Evolutionary conservation across 306 rosid species (phyloP).

Genomic region (Gynostemma pentaphyllum): DNA sequence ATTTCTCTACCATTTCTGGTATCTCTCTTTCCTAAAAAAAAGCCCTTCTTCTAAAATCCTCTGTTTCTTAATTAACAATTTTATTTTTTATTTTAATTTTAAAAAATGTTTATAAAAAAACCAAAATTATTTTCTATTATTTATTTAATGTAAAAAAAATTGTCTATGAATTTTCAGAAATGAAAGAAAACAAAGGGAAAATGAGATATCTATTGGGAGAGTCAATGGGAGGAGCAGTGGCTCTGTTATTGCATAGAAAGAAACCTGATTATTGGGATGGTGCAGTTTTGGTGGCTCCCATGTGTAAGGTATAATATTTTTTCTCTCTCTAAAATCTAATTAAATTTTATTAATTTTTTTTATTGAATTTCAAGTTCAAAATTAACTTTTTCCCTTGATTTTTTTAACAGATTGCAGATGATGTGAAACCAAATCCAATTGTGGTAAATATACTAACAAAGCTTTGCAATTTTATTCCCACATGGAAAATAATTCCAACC

Average conservation of each 20-base stretch:
- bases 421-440: conserved; percentile 35
- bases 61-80: not conserved
- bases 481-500: conserved; percentile 68
- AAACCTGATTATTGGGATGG: conserved; percentile 78
- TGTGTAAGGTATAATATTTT: conserved; percentile 66
- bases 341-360: not conserved
- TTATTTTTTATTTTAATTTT: not conserved
- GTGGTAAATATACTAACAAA: conserved; percentile 25
- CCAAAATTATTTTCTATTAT: too few relatives aligned
- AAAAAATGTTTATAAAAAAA: too few relatives aligned
- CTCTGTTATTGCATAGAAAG: conserved; percentile 54
- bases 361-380: not conserved
- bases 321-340: not conserved
- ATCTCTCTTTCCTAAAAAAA: not conserved
- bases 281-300: conserved; percentile 82
- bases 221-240: conserved; percentile 95
- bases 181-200: conserved; percentile 37
- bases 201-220: conserved; percentile 73
- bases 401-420: conserved; percentile 56
- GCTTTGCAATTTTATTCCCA: conserved; percentile 46
- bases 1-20: conserved; percentile 60
- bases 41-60: not conserved
- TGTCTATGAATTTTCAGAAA: conserved; percentile 26
- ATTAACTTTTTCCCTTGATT: too few relatives aligned
- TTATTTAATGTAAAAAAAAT: too few relatives aligned